Conservation (phyloP, 208 protist genomes). For the Leishmania lainsoni region DNA sequence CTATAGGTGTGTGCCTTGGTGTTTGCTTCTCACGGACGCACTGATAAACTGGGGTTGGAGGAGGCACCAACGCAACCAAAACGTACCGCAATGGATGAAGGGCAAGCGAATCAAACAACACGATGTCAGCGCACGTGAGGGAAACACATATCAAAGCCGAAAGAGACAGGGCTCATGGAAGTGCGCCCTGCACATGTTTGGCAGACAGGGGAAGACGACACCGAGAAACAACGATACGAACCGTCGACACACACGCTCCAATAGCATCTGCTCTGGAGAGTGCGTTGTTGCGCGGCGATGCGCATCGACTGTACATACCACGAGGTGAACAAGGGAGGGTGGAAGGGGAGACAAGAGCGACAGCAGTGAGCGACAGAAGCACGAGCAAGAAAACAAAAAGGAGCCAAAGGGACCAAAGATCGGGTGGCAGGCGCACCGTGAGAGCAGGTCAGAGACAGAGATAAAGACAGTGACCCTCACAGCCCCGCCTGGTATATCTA, state of each 20-base stretch:
- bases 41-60: not conserved
- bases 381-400: not conserved
- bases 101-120: not conserved
- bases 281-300: not conserved
- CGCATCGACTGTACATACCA: not conserved
- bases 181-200: not conserved
- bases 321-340: not conserved
- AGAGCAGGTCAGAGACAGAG: constrained; percentile 7
- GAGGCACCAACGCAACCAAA: not conserved
- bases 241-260: not conserved
- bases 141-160: constrained; percentile 6
- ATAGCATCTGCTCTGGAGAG: not conserved
- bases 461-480: constrained; percentile 2
- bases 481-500: not conserved
- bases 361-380: not conserved
- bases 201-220: not conserved
- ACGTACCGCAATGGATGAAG: not conserved
- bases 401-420: not conserved
- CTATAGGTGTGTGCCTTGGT: not conserved
- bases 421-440: not conserved
- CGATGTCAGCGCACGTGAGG: not conserved
- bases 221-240: not conserved
- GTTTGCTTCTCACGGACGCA: not conserved
- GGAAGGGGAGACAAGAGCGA: not conserved
- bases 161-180: not conserved